These are phyloP conservation scores for Globisporangium acanthophoron DNA, from an alignment of 352 stramenopile species.

Conservation along the genomic window DNA sequence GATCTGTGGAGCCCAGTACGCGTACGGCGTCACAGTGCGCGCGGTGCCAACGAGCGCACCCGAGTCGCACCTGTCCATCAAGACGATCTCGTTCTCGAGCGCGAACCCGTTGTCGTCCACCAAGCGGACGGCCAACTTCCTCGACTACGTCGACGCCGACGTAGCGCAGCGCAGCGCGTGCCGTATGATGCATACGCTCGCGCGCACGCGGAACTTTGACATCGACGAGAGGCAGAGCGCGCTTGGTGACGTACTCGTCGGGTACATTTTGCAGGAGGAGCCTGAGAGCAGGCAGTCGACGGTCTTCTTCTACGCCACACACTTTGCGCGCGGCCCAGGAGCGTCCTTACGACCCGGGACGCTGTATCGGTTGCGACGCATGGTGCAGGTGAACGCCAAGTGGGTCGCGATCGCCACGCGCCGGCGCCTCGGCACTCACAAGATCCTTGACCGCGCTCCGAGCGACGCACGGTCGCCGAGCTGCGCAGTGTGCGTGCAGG, in stretches of 20 bases:
- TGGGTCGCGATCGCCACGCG: slow-evolving; percentile 15
- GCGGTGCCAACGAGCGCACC: slow-evolving; percentile 5
- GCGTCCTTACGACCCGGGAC: slow-evolving; percentile 3
- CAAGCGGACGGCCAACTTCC: slow-evolving; percentile 13
- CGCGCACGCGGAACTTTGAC: slow-evolving; percentile 3
- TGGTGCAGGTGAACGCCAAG: slow-evolving; percentile 11
- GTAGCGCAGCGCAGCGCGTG: slow-evolving; percentile 1
- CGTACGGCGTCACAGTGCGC: slow-evolving; percentile 20
- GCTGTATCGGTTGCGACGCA: slow-evolving; percentile 11
- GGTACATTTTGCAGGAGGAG: slow-evolving; percentile 20
- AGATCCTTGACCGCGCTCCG: slow-evolving; percentile 8
- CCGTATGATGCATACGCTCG: slow-evolving; percentile 19
- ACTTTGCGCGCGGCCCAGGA: background rate
- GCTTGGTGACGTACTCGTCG: slow-evolving; percentile 8
- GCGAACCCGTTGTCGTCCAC: slow-evolving; percentile 11
- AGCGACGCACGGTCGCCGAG: background rate
- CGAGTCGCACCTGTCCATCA: slow-evolving; percentile 16
- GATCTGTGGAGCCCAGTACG: slow-evolving; percentile 14
- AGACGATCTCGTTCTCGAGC: slow-evolving; percentile 16
- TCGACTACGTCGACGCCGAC: slow-evolving; percentile 20
- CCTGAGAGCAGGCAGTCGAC: slow-evolving; percentile 10
- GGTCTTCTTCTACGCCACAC: slow-evolving; percentile 17
- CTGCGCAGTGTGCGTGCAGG: slow-evolving; percentile 9
- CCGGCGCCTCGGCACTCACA: slow-evolving; percentile 12
- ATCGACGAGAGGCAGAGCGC: slow-evolving; percentile 4